phyloP scores from a whole-genome alignment of 1,284 basidiomycete species.

The Lentinus polychrous region DNA sequence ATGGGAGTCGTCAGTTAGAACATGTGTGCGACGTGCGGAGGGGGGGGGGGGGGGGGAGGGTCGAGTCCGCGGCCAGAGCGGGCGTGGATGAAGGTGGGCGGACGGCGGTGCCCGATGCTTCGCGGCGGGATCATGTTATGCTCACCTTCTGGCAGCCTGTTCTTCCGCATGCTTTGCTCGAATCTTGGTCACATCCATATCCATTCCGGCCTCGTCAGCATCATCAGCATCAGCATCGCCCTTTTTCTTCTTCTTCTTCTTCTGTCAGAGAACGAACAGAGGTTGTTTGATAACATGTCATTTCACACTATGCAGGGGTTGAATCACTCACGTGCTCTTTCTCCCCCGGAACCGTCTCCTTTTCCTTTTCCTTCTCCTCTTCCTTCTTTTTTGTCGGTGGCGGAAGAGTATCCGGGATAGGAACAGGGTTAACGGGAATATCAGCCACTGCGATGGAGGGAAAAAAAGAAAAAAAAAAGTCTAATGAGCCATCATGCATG shows the following conservation, averaged over 20 bases:
- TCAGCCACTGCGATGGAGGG: constrained; percentile 42
- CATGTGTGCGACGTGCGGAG: not conserved
- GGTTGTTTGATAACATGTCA: not conserved
- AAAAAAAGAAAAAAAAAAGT: not conserved
- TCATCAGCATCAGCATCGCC: too few species aligned
- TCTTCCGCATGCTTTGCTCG: constrained; percentile 69
- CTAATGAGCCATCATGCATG: constrained; percentile 1
- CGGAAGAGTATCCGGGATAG: constrained; percentile 19
- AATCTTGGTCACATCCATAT: constrained; percentile 51
- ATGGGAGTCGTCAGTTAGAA: constrained; percentile 3
- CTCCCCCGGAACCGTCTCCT: constrained; percentile 9
- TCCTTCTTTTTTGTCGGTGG: constrained; percentile 17
- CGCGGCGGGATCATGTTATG: too few species aligned
- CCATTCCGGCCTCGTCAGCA: too few species aligned
- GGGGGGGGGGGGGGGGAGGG: too few species aligned
- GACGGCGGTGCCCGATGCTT: too few species aligned
- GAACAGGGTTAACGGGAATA: constrained; percentile 19
- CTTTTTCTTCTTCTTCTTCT: constrained; percentile 18
- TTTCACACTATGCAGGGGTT: too few species aligned
- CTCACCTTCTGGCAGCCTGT: constrained; percentile 51
- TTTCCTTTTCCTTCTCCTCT: constrained; percentile 14
- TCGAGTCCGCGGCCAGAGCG: too few species aligned
- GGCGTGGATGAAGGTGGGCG: too few species aligned
- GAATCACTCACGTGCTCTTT: not conserved
- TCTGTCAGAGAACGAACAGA: constrained; percentile 12